These are phyloP conservation scores for Xylariaceae sp. DNA, from an alignment of 2,329 filamentous ascomycete genomes.

Conservation along the genomic window DNA sequence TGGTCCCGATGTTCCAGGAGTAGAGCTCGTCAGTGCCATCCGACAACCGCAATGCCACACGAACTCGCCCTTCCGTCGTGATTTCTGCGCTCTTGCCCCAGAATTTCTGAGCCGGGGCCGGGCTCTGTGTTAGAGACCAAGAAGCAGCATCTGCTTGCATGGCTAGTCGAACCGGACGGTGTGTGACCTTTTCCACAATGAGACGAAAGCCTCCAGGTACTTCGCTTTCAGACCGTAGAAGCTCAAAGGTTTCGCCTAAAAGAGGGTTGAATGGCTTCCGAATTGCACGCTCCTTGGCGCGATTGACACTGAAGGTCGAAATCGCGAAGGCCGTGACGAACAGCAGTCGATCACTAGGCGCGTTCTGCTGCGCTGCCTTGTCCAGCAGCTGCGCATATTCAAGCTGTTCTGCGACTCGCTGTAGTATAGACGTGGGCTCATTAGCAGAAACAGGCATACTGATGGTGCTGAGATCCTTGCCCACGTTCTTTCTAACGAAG, in stretches of 20 bases:
- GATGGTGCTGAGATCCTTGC: constrained; percentile 93
- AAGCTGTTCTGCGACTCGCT: constrained; percentile 81
- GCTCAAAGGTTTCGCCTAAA: constrained; percentile 90
- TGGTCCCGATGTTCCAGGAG: constrained; percentile 81
- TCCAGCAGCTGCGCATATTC: constrained; percentile 87
- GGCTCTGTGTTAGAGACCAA: constrained; percentile 84
- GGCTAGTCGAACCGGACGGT: constrained; percentile 85
- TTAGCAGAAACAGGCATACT: constrained; percentile 97
- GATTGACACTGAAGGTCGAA: constrained; percentile 71
- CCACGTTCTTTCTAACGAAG: constrained; percentile 93
- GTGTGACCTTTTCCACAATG: constrained; percentile 90
- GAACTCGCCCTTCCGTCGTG: constrained; percentile 80
- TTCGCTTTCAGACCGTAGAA: constrained; percentile 76
- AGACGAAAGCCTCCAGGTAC: constrained; percentile 71
- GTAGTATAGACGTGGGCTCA: constrained; percentile 80
- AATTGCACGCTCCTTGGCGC: constrained; percentile 83
- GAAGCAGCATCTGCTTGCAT: constrained; percentile 81
- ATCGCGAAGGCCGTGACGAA: constrained; percentile 87
- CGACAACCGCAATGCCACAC: constrained; percentile 60
- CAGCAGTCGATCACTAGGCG: constrained; percentile 62
- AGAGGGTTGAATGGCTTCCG: constrained; percentile 97
- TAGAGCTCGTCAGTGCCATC: constrained; percentile 73
- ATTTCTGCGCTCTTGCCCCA: constrained; percentile 97
- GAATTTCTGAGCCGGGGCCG: constrained; percentile 89
- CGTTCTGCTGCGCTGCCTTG: constrained; percentile 56